Evolutionary conservation across 805 yeast genomes (phyloP), one percentile per base, ranked within the genome.

Genomic region (Grigorovia jiainica): DNA sequence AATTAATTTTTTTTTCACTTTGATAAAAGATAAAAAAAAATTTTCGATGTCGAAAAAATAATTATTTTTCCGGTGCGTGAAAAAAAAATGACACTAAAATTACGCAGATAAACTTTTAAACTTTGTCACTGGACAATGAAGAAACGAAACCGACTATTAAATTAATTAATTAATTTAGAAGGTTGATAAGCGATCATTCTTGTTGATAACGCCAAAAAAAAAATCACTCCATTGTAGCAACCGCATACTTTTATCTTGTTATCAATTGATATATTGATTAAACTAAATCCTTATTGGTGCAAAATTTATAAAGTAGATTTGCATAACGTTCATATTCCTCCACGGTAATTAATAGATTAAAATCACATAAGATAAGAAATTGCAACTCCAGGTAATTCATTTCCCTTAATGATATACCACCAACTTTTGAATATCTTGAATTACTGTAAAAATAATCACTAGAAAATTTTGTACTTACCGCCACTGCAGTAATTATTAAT

Each of bases 391-490:
- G 68, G 63, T 85, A 89, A 58, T 92, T 92, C 58, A 92, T 71
- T 60, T 92, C 99, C 43, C 86, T 95, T 43, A 87, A 70, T 7
- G 97, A 95, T 42, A 90, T 71, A 0, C 97, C 97, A 5, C 97
- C 97, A 35, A 90, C 92, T 60, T 89, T 85, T 9, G 97, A 96
- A 61, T 90, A 90, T 48, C 97, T 74, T 42, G 92, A 79, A 60
- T 90, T 90, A 58, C 90, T 90, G 70, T 90, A 90, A 57, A 89
- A 90, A 38, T 89, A 86, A 63, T 90, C 97, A 53, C 90, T 80
- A 61, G 89, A 89, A 61, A 90, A 90, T 66, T 92, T 92, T 31
- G 95, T 83, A 21, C 95, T 86, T 20, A 92, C 97, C 0, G 99
- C 90, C 46, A 92, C 82, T 4, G 97, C 97, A 10, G 95, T 83